Evolutionary conservation across 2,329 filamentous ascomycete genomes (phyloP), one percentile per base, ranked within the genome.

Genomic region (Hirsutella rhossiliensis): DNA sequence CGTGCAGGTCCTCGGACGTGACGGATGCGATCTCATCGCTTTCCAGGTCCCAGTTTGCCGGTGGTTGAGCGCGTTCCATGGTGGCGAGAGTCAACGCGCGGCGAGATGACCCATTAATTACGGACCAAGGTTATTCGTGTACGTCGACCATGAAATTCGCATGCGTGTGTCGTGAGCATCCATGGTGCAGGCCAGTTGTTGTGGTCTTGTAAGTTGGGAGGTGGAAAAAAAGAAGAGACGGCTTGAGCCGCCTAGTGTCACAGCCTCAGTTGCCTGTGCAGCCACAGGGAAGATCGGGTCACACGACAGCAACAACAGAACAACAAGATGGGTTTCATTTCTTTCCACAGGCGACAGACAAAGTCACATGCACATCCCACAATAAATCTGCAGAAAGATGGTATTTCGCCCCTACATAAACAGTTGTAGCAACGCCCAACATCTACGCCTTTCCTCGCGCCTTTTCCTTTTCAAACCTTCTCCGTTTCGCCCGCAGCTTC

Each of bases 401-500:
- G 32, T 34, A 34, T 34, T 34, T 34, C 7, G 17, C n/a, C n/a
- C 32, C 13, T 34, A 7, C 13, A 17, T 17, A 37, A 17, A 37
- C 18, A 7, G 9, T 17, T 19, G 11, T 18, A 15, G 34, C n/a
- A 19, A 18, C 34, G n/a, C 34, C 34, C 18, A 19, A 17, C 5
- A 38, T 17, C 23, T 60, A 62, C 52, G 60, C 61, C 57, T 60
- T 59, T 55, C 49, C 59, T n/a, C 36, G 36, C 32, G n/a, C 31
- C 61, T 73, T 69, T 62, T 73, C 63, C 62, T 71, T 88, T 68
- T 97, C 92, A 48, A 96, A 65, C 75, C 80, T 94, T 68, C 92
- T 85, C 65, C 87, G 80, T 82, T 98, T 98, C 45, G 75, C 76
- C 54, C 89, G 77, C 62, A 98, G 68, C 67, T 82, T 85, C 70